Conservation (phyloP, 345 rosid species). For the Rhizophora mangle region DNA sequence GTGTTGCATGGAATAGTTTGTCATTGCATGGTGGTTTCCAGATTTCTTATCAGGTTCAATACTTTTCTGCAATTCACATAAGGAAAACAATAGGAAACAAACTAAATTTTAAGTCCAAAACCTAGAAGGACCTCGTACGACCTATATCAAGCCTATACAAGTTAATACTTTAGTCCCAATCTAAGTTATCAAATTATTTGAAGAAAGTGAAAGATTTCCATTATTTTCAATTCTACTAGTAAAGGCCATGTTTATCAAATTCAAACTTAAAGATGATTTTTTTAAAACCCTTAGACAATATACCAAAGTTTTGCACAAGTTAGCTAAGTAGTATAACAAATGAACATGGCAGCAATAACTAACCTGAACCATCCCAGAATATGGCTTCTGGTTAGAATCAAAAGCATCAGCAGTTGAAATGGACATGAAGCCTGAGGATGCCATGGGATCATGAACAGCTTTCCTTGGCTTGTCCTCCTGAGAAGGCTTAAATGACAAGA, state of each 20-base stretch:
- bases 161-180: background rate
- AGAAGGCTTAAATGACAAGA: constrained; percentile 57
- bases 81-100: background rate
- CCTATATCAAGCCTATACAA: background rate
- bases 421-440: constrained; percentile 42
- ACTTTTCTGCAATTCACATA: constrained; percentile 29
- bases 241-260: background rate
- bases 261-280: background rate
- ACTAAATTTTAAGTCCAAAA: background rate
- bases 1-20: constrained; percentile 37
- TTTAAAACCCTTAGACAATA: background rate
- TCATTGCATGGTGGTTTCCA: constrained; percentile 27
- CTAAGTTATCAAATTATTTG: too few species aligned
- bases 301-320: too few species aligned
- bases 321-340: background rate
- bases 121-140: background rate
- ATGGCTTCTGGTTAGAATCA: constrained; percentile 46
- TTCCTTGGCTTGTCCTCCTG: constrained; percentile 58
- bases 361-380: constrained; percentile 50
- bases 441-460: constrained; percentile 34
- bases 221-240: background rate
- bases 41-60: constrained; percentile 29
- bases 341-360: background rate
- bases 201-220: background rate
- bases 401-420: constrained; percentile 42